These are phyloP conservation scores for Zymoseptoria pseudotritici DNA, from an alignment of 2,329 filamentous ascomycete genomes.

Conservation along the genomic window DNA sequence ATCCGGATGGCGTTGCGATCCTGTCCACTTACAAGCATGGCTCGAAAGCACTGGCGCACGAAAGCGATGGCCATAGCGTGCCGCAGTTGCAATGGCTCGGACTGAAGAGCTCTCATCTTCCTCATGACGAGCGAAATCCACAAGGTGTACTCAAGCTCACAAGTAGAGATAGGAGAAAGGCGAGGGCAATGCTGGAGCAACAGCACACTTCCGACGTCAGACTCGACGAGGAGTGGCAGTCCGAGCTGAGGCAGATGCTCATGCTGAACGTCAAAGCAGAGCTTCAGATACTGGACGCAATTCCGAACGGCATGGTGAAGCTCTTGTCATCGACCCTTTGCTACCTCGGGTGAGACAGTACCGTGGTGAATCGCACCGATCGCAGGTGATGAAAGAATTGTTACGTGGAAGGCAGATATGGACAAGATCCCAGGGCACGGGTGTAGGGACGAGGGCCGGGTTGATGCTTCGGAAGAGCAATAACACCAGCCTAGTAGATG, in stretches of 20 bases:
- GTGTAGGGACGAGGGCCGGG: no score
- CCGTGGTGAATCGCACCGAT: background rate
- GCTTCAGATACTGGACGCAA: constrained; percentile 49
- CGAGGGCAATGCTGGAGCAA: constrained; percentile 43
- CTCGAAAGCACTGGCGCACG: constrained; percentile 55
- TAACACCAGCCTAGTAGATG: background rate
- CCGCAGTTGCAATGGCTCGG: constrained; percentile 59
- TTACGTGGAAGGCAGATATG: no score
- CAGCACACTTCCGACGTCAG: background rate
- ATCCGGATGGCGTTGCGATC: constrained; percentile 69
- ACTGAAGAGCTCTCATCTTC: constrained; percentile 34
- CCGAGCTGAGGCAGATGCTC: constrained; percentile 65
- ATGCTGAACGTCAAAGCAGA: constrained; percentile 69
- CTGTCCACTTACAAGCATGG: constrained; percentile 66
- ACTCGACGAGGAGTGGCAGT: constrained; percentile 15
- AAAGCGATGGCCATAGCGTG: constrained; percentile 44
- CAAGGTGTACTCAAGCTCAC: constrained; percentile 47
- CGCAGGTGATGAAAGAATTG: no score
- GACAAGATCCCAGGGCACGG: no score
- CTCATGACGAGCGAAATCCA: constrained; percentile 20
- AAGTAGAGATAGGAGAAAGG: constrained; percentile 51
- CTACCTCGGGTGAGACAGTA: background rate
- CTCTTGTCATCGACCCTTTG: constrained; percentile 12
- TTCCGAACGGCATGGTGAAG: constrained; percentile 17
- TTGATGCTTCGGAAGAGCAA: no score